phyloP scores from a whole-genome alignment of 2,329 filamentous ascomycete genomes.

The Exophiala phaeomuriformis region DNA sequence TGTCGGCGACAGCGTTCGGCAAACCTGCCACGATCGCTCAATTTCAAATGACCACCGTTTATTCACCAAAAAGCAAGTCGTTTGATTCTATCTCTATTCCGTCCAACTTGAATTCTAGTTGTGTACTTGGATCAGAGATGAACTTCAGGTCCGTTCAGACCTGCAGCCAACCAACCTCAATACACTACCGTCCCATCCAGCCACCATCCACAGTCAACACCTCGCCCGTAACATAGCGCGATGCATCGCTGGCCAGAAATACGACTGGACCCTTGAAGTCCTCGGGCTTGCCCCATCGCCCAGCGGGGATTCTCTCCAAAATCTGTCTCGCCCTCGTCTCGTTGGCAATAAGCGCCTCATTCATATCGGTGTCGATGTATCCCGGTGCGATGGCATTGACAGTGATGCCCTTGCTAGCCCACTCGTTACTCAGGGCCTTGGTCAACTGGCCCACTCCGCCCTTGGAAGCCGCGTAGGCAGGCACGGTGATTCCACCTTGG shows the following conservation, averaged over 20 bases:
- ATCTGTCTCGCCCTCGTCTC: conserved; percentile 64
- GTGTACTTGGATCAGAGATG: background rate
- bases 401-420: conserved; percentile 68
- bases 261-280: conserved; percentile 47
- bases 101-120: background rate
- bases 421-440: conserved; percentile 80
- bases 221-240: conserved; percentile 43
- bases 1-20: background rate
- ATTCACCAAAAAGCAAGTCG: background rate
- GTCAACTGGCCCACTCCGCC: conserved; percentile 79
- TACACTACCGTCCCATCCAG: conserved; percentile 23
- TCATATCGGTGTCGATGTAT: conserved; percentile 94
- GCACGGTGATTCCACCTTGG: conserved; percentile 81
- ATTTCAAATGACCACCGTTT: background rate
- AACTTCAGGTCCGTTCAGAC: background rate
- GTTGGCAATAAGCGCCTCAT: conserved; percentile 70
- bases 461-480: conserved; percentile 80
- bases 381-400: conserved; percentile 87
- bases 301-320: conserved; percentile 71
- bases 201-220: conserved; percentile 37
- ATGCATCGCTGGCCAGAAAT: conserved; percentile 43
- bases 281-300: conserved; percentile 64
- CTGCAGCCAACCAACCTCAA: background rate
- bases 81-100: background rate
- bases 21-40: background rate